Conservation (phyloP, 202 grass and related monocot genomes). For the Cymbopogon flexuosus region DNA sequence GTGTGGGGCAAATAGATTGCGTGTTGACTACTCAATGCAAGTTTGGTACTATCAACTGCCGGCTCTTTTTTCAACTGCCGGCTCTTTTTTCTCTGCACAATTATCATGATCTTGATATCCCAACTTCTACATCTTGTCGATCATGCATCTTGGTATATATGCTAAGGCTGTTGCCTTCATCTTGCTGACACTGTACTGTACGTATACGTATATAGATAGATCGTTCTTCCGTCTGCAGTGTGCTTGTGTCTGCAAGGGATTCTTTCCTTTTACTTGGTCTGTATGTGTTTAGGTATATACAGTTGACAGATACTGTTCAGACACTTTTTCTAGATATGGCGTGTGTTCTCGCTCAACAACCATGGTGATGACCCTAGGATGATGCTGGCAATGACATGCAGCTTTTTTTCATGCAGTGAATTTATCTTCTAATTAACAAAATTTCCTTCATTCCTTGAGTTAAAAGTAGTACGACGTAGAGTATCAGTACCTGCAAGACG, state of each 20-base stretch:
- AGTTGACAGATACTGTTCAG: too few species aligned
- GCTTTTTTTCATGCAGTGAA: not conserved
- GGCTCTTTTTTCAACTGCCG: too few species aligned
- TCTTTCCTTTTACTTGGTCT: too few species aligned
- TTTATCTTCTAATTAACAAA: not conserved
- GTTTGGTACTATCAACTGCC: not conserved
- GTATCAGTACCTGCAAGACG: constrained; percentile 57
- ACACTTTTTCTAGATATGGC: too few species aligned
- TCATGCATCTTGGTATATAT: too few species aligned
- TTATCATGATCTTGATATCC: constrained; percentile 16
- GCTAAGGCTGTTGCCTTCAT: too few species aligned
- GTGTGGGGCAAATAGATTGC: not conserved
- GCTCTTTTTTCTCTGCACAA: constrained; percentile 11
- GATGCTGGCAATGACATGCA: constrained; percentile 2
- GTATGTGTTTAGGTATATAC: too few species aligned
- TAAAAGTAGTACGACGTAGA: not conserved
- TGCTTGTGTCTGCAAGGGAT: too few species aligned
- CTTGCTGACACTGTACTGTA: too few species aligned
- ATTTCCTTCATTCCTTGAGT: not conserved
- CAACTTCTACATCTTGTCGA: not conserved
- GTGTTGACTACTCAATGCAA: not conserved
- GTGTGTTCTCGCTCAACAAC: too few species aligned
- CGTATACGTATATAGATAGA: too few species aligned
- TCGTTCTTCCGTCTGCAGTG: too few species aligned
- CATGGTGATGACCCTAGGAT: not conserved